Conservation (phyloP, 306 rosid species). For the Pyrus communis region DNA sequence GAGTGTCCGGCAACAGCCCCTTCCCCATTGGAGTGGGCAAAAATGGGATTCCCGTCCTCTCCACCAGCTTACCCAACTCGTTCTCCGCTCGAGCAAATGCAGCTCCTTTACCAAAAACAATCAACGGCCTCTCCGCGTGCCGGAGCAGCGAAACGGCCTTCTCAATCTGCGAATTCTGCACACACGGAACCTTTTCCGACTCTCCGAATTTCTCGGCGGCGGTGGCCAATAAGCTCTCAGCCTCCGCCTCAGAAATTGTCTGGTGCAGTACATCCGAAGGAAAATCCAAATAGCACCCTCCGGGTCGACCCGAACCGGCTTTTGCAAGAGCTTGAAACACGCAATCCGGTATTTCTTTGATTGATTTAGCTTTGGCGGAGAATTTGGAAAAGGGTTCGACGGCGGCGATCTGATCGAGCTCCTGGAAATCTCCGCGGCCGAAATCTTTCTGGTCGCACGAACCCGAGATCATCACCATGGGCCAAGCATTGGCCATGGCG, state of each 20-base stretch:
- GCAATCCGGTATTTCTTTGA: slow-evolving; percentile 52
- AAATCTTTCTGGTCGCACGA: slow-evolving; percentile 64
- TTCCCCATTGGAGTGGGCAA: slow-evolving; percentile 97
- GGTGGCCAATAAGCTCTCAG: slow-evolving; percentile 42
- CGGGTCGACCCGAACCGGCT: slow-evolving; percentile 61
- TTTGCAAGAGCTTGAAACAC: slow-evolving; percentile 47
- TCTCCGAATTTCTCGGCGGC: slow-evolving; percentile 27
- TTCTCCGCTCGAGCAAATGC: slow-evolving; percentile 74
- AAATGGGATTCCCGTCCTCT: slow-evolving; percentile 78
- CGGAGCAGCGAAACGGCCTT: slow-evolving; percentile 50
- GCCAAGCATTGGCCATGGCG: slow-evolving; percentile 79
- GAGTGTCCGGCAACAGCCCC: slow-evolving; percentile 74
- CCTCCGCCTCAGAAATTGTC: slow-evolving; percentile 45
- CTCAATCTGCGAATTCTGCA: slow-evolving; percentile 27
- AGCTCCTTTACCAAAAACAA: slow-evolving; percentile 91
- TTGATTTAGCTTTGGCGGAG: slow-evolving; percentile 48
- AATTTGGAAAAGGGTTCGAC: slow-evolving; percentile 69
- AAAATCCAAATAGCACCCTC: slow-evolving; percentile 82
- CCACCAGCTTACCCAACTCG: slow-evolving; percentile 51
- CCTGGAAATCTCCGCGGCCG: slow-evolving; percentile 99
- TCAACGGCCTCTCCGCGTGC: slow-evolving; percentile 67
- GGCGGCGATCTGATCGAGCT: slow-evolving; percentile 76
- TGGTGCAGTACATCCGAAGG: slow-evolving; percentile 80
- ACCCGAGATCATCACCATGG: slow-evolving; percentile 82
- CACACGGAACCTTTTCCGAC: not conserved